Conservation (phyloP, 2,329 filamentous ascomycete species). For the Aspergillus ochraceus region DNA sequence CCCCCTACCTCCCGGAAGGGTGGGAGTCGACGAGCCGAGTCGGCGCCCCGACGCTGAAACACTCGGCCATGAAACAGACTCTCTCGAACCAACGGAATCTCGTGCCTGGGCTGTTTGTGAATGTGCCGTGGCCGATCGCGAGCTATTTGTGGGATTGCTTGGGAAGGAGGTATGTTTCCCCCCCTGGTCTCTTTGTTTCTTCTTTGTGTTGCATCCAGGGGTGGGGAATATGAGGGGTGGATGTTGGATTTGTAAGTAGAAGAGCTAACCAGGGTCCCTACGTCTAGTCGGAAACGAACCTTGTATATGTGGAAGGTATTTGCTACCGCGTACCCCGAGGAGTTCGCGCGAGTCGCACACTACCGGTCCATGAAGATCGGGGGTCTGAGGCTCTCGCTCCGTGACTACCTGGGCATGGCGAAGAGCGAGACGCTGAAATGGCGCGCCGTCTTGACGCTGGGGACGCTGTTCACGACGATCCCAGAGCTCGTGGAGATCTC, state of each 20-base stretch:
- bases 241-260: neutral
- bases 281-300: constrained; percentile 26
- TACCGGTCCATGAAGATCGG: constrained; percentile 34
- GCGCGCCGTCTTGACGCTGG: constrained; percentile 37
- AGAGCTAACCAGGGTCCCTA: neutral
- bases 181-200: neutral
- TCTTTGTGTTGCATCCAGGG: neutral
- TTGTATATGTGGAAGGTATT: constrained; percentile 48
- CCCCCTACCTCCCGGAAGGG: constrained; percentile 33
- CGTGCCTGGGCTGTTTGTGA: constrained; percentile 33
- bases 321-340: constrained; percentile 34
- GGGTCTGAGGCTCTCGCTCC: constrained; percentile 29
- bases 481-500: constrained; percentile 41
- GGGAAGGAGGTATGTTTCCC: constrained; percentile 31
- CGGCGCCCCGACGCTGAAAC: constrained; percentile 36
- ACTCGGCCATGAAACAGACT: constrained; percentile 32
- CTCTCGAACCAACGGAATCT: constrained; percentile 41
- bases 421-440: constrained; percentile 33
- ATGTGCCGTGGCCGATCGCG: constrained; percentile 42
- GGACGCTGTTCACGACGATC: constrained; percentile 28
- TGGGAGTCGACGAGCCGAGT: constrained; percentile 24
- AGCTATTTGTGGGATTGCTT: constrained; percentile 41
- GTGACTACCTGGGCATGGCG: constrained; percentile 37
- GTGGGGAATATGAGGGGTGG: neutral
- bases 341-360: constrained; percentile 31